Base-by-base conservation (phyloP, 768 basidiomycete species). In the Auriculariales sp. region DNA sequence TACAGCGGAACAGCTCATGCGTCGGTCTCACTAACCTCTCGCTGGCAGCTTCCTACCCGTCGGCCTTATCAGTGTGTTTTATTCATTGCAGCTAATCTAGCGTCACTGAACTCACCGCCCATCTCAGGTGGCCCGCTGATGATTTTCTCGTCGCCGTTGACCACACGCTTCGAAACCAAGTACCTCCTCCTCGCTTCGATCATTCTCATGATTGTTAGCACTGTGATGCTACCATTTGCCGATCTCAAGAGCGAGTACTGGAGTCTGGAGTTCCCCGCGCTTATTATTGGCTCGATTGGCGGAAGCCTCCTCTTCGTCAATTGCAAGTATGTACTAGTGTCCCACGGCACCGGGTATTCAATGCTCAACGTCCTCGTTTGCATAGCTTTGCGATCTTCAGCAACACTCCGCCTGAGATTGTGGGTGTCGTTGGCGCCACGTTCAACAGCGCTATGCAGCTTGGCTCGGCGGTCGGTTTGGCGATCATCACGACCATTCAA, bases 201-300 rank as follows among this genome's bases (percentile, higher is more conserved):
- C 46, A 49, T 58, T 30, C 54, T 72, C 50, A 55, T 68, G 33
- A 55, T 70, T 28, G 51, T 66, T 10, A 65, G 68, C 12, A 73
- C 69, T 2, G 50, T 64, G 30, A 57, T 77, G 19, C 60, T 77
- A 31, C 67, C 69, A 6, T 61, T 70, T 35, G 69, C 67, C 0
- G 67, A 72, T 51, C 54, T 53, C 5, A 62, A 66, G 11, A 62
- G 62, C 12, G 59, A 63, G 35, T 78, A 77, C 59, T 78, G 72
- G 73, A 49, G 56, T 1, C 64, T 66, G 50, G 61, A 68, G 39
- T 72, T 78, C 53, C 74, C 77, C 36, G 77, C 68, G n/a, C 72
- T 77, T 55, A 49, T 66, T 27, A 52, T 78, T 42, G 75, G 74
- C 15, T 67, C 69, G 12, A 61, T 66, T 10, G 77, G 76, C 12